Conservation (phyloP, 2,329 filamentous ascomycete genomes). For the Verticillium klebahnii region DNA sequence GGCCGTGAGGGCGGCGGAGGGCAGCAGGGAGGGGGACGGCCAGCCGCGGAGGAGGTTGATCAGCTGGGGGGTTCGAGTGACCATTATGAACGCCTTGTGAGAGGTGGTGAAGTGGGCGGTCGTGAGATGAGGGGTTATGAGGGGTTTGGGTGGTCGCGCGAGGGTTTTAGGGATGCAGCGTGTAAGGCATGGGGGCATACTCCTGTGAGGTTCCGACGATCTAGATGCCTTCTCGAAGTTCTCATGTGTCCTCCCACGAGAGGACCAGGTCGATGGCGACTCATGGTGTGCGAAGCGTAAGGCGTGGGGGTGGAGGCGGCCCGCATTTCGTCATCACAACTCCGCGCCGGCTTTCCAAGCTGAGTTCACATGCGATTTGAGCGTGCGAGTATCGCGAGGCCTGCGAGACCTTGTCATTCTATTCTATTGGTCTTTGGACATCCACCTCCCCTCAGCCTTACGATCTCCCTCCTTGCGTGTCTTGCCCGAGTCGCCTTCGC, state of each 20-base stretch:
- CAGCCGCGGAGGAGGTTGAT: constrained; percentile 68
- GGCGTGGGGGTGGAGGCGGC: neutral
- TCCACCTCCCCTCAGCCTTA: too few relatives aligned
- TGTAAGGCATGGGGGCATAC: neutral
- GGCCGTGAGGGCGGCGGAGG: constrained; percentile 54
- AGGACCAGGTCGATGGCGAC: too few relatives aligned
- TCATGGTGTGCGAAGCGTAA: neutral
- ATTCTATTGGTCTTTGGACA: too few relatives aligned
- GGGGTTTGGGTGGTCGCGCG: neutral
- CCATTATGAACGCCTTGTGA: neutral
- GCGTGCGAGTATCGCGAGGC: too few relatives aligned
- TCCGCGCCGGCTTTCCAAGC: too few relatives aligned
- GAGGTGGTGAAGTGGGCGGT: neutral
- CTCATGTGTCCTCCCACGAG: too few relatives aligned
- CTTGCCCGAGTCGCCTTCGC: too few relatives aligned
- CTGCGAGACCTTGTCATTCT: too few relatives aligned
- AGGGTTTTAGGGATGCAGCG: neutral
- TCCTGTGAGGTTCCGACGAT: too few relatives aligned
- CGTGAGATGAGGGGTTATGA: neutral
- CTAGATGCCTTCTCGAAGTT: too few relatives aligned
- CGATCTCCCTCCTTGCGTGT: too few relatives aligned
- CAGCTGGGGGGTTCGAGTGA: constrained; percentile 19
- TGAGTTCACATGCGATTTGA: too few relatives aligned
- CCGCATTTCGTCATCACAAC: neutral
- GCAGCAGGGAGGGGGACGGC: constrained; percentile 61